A percentile compares a stretch with the other conserved stretches of the same genome.
Evolutionary conservation across 2,329 filamentous ascomycete genomes (phyloP).

Genomic region (Phialophora macrospora): DNA sequence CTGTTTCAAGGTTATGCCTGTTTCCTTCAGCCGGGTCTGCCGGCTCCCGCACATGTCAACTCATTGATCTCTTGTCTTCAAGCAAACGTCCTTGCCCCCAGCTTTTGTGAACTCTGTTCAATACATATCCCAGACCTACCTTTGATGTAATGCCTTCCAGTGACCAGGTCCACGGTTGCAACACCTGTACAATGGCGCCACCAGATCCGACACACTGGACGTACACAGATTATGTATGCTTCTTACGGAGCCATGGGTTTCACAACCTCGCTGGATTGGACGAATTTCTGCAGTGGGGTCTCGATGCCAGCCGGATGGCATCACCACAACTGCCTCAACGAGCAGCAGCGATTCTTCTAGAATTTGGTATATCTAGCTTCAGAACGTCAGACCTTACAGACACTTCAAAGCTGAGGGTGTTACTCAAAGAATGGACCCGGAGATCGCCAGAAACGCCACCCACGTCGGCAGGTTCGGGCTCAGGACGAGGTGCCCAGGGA

Average conservation of each 20-base stretch:
- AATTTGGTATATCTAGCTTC: constrained; percentile 31
- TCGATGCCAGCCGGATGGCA: constrained; percentile 24
- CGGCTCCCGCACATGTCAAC: constrained; percentile 1
- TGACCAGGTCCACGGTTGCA: constrained; percentile 23
- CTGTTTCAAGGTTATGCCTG: constrained; percentile 13
- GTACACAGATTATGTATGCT: constrained; percentile 37
- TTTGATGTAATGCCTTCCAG: constrained; percentile 29
- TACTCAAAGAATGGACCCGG: constrained; percentile 37
- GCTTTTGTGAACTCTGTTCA: not conserved
- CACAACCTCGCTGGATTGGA: constrained; percentile 35
- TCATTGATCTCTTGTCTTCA: constrained; percentile 1
- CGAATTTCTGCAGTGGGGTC: constrained; percentile 36
- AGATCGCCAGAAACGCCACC: constrained; percentile 25
- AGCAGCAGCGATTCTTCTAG: constrained; percentile 32
- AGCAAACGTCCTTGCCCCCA: constrained; percentile 5
- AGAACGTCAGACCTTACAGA: constrained; percentile 37
- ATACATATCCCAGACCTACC: not conserved
- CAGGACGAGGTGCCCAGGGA: constrained; percentile 26
- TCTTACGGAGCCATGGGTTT: constrained; percentile 36
- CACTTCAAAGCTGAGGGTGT: constrained; percentile 31
- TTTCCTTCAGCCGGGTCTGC: constrained; percentile 6
- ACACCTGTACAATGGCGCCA: constrained; percentile 36
- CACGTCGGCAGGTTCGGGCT: constrained; percentile 16
- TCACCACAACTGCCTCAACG: constrained; percentile 29
- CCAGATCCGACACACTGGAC: constrained; percentile 36